Percentiles rank a stretch among this genome's conserved stretches.
Evolutionary conservation across 768 basidiomycete species (phyloP).

Genomic region (Phaeolepiota aurea): DNA sequence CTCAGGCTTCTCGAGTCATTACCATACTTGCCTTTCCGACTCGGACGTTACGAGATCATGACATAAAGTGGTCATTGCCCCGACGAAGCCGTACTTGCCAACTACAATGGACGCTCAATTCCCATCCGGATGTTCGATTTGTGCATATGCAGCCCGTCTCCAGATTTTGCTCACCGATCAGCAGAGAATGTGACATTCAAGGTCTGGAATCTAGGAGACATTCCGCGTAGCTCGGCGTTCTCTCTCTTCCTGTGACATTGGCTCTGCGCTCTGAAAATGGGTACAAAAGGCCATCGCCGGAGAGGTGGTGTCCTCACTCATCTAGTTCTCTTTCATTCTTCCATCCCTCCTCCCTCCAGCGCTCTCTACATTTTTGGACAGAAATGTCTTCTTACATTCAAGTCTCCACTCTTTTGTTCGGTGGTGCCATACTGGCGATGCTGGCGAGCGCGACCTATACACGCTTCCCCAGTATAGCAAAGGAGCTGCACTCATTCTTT

Average conservation of each 20-base stretch:
- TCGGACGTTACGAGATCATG: too few relatives aligned
- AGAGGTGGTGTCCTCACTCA: neutral
- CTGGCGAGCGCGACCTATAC: neutral
- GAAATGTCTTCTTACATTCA: conserved; percentile 1
- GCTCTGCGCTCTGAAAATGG: neutral
- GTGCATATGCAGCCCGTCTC: too few relatives aligned
- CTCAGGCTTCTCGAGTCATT: too few relatives aligned
- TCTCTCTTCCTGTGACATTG: neutral
- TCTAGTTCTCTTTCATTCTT: neutral
- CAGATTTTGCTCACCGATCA: neutral
- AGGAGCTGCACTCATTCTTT: neutral
- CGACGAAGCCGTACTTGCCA: too few relatives aligned
- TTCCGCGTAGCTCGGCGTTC: neutral
- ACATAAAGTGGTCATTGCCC: too few relatives aligned
- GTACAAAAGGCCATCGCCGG: neutral
- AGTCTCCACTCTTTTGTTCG: neutral
- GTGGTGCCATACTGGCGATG: neutral
- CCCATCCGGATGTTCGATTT: conserved; percentile 3
- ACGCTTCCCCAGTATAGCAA: neutral
- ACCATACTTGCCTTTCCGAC: too few relatives aligned
- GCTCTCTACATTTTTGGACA: neutral
- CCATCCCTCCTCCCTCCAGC: too few relatives aligned
- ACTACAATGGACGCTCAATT: too few relatives aligned
- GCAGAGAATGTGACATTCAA: neutral
- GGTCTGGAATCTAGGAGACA: neutral